Percentiles rank a stretch among this genome's conserved stretches.
Evolutionary conservation across 805 yeast species (phyloP).

Genomic region (Pichia nanzhaoensis): DNA sequence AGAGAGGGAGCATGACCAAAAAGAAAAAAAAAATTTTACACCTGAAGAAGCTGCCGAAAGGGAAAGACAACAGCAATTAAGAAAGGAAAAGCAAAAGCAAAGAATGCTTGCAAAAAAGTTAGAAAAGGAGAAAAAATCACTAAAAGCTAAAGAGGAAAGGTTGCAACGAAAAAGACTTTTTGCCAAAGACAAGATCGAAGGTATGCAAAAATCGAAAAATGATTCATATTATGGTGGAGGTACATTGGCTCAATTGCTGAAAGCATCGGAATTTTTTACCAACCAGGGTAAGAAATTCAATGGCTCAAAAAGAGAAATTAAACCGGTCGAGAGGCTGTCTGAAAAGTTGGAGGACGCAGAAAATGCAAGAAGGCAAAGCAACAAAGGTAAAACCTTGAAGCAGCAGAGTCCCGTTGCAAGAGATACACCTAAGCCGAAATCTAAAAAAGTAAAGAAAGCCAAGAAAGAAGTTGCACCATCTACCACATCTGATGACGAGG

Average conservation of each 20-base stretch:
- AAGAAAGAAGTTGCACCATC: background rate
- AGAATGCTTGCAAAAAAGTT: background rate
- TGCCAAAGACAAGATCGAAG: conserved; percentile 1
- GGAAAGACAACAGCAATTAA: conserved; percentile 3
- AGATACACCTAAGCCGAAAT: background rate
- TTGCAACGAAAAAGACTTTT: conserved; percentile 1
- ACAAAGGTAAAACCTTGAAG: conserved; percentile 8
- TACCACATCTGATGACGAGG: background rate
- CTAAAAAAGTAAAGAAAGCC: background rate
- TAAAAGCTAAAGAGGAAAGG: background rate
- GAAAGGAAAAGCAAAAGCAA: background rate
- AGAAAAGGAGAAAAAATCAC: conserved; percentile 1
- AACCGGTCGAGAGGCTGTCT: conserved; percentile 21
- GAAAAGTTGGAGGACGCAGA: conserved; percentile 6
- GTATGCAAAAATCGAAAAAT: background rate
- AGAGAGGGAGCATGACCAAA: background rate
- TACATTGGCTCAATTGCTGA: conserved; percentile 17
- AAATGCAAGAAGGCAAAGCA: conserved; percentile 4
- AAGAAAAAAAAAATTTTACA: conserved; percentile 2
- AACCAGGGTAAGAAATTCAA: conserved; percentile 21
- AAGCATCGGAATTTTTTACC: conserved; percentile 24
- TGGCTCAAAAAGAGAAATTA: conserved; percentile 15
- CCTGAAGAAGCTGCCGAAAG: conserved; percentile 6
- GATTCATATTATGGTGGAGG: conserved; percentile 18
- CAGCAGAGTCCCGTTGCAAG: background rate